Conservation (phyloP, 169 alveolate genomes). For the Prorocentrum cordatum region DNA sequence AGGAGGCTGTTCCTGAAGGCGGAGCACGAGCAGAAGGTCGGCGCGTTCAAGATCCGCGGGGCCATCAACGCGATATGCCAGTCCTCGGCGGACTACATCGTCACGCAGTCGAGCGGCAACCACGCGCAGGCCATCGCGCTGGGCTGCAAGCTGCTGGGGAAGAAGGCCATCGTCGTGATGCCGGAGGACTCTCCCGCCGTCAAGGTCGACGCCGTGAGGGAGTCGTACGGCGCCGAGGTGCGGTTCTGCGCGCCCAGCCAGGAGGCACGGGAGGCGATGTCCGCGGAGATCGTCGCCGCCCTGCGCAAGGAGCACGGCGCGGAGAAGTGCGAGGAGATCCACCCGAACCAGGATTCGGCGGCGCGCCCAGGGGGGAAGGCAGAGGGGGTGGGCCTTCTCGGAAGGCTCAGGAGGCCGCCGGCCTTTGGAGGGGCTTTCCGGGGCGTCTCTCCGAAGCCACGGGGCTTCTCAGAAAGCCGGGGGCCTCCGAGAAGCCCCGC, state of each 20-base stretch:
- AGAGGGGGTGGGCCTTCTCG: no score
- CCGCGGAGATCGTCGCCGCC: conserved; percentile 23
- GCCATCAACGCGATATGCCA: conserved; percentile 31
- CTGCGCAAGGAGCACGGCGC: conserved; percentile 15
- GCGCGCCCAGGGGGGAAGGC: no score
- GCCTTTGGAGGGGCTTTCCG: no score
- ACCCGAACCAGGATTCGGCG: conserved; percentile 60
- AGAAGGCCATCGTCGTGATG: conserved; percentile 67
- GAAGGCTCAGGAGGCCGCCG: no score
- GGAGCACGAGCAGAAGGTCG: conserved; percentile 66
- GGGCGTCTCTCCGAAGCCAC: no score
- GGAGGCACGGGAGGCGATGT: conserved; percentile 67
- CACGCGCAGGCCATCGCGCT: conserved; percentile 67
- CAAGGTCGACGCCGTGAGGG: conserved; percentile 40
- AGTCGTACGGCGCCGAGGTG: conserved; percentile 68
- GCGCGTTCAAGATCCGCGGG: conserved; percentile 60
- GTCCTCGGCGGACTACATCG: neutral
- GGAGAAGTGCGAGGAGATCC: conserved; percentile 47
- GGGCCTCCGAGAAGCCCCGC: no score
- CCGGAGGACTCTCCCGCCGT: conserved; percentile 61
- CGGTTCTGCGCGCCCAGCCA: conserved; percentile 51
- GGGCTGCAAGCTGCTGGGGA: conserved; percentile 36
- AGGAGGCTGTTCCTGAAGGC: conserved; percentile 32
- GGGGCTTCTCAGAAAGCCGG: no score
- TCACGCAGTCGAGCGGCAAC: conserved; percentile 59